phyloP scores from a whole-genome alignment of 352 stramenopile species.

The Pythium myriotylum region DNA sequence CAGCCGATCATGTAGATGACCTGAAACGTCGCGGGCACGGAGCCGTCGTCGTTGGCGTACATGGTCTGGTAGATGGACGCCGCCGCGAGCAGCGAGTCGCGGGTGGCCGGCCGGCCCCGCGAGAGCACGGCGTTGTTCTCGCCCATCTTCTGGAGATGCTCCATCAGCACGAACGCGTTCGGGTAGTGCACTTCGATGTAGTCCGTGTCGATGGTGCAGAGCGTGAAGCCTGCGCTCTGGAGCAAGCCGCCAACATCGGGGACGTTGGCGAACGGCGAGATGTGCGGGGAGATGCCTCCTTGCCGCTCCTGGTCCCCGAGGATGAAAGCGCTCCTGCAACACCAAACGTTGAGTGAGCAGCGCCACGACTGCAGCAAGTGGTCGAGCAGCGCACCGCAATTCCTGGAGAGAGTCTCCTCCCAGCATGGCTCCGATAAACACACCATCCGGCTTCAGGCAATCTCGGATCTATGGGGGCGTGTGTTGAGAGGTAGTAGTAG shows the following conservation, averaged over 20 bases:
- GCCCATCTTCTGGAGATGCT: conserved; percentile 95
- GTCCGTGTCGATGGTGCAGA: conserved; percentile 98
- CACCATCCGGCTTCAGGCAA: conserved; percentile 96
- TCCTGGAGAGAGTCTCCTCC: conserved; percentile 96
- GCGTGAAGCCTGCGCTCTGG: conserved; percentile 89
- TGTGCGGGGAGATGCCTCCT: conserved; percentile 94
- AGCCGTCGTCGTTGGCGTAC: conserved; percentile 86
- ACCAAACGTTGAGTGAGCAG: background rate
- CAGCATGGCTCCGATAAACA: conserved; percentile 96
- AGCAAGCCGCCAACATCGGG: conserved; percentile 94
- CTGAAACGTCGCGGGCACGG: conserved; percentile 95
- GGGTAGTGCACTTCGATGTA: conserved; percentile 94
- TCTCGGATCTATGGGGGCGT: conserved; percentile 49
- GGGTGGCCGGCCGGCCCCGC: conserved; percentile 59
- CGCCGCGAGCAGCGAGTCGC: conserved; percentile 93
- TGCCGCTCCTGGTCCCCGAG: conserved; percentile 95
- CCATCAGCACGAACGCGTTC: conserved; percentile 96
- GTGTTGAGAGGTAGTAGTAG: too few species aligned
- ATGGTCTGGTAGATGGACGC: conserved; percentile 96
- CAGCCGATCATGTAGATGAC: conserved; percentile 99
- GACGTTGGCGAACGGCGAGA: conserved; percentile 96
- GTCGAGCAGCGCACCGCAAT: conserved; percentile 63
- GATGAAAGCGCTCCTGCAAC: conserved; percentile 88
- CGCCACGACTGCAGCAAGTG: too few species aligned
- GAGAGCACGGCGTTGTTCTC: conserved; percentile 93